A percentile compares a stretch with the other conserved stretches of the same genome.
These are phyloP conservation scores for Naematelia encephala DNA, from an alignment of 768 basidiomycete species.

Conservation along the genomic window DNA sequence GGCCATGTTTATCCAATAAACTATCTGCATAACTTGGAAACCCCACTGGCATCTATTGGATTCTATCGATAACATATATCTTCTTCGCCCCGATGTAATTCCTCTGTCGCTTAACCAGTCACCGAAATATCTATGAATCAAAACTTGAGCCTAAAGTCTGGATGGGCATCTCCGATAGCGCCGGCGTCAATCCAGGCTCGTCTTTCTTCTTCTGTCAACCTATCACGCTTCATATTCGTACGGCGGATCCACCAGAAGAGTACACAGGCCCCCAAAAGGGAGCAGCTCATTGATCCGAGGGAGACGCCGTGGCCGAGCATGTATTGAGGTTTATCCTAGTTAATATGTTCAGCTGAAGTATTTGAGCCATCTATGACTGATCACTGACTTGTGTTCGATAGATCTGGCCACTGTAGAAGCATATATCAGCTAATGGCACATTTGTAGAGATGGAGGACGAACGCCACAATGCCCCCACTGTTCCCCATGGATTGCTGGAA, in stretches of 20 bases:
- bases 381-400: neutral
- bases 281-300: neutral
- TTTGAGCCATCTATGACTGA: neutral
- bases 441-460: neutral
- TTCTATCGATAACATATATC: neutral
- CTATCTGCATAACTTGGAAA: neutral
- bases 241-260: neutral
- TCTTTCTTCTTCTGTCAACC: conserved; percentile 3
- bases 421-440: too few relatives aligned
- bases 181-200: neutral
- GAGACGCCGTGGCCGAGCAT: neutral
- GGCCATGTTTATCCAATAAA: neutral
- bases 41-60: neutral
- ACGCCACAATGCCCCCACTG: neutral
- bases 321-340: neutral
- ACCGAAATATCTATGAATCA: too few relatives aligned
- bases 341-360: neutral
- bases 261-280: neutral
- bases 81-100: neutral
- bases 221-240: neutral
- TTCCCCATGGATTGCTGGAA: conserved; percentile 2
- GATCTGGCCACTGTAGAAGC: neutral
- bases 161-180: conserved; percentile 6
- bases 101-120: neutral
- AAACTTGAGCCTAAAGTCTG: conserved; percentile 7